Percentiles rank a stretch among this genome's conserved stretches.
Evolutionary conservation across 371 early-diverging fungal genomes (phyloP).

Genomic region (Mucor circinelloides): DNA sequence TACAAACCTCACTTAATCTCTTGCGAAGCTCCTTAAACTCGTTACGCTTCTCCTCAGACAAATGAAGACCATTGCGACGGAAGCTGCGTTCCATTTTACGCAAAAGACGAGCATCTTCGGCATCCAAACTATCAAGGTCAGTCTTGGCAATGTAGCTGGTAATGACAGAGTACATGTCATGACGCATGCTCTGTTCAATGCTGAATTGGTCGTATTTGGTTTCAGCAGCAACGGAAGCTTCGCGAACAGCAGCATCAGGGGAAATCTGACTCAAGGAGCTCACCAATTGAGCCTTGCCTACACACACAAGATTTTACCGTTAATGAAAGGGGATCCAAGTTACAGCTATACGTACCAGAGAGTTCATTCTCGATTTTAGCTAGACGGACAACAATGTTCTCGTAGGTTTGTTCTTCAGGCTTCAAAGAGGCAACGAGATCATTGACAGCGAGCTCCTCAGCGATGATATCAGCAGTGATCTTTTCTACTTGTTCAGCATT

Average conservation of each 20-base stretch:
- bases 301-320: background rate
- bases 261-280: conserved; percentile 69
- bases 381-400: conserved; percentile 62
- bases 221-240: conserved; percentile 70
- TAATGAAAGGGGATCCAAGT: background rate
- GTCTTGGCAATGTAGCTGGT: conserved; percentile 57
- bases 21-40: conserved; percentile 67
- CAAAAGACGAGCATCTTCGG: conserved; percentile 72
- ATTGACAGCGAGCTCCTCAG: conserved; percentile 38
- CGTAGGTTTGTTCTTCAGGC: conserved; percentile 58
- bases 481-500: conserved; percentile 41
- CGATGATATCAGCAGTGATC: conserved; percentile 41
- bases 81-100: conserved; percentile 65
- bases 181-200: conserved; percentile 79
- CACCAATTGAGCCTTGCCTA: conserved; percentile 51
- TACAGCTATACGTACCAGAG: conserved; percentile 20
- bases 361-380: conserved; percentile 55
- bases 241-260: conserved; percentile 69
- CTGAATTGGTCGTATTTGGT: conserved; percentile 67
- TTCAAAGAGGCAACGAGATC: conserved; percentile 55
- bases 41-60: conserved; percentile 61
- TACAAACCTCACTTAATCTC: conserved; percentile 66
- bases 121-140: conserved; percentile 47
- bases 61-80: conserved; percentile 72
- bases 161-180: conserved; percentile 71